Conservation (phyloP, 192 early-diverging fungal genomes). For the Dissophora globulifera region DNA sequence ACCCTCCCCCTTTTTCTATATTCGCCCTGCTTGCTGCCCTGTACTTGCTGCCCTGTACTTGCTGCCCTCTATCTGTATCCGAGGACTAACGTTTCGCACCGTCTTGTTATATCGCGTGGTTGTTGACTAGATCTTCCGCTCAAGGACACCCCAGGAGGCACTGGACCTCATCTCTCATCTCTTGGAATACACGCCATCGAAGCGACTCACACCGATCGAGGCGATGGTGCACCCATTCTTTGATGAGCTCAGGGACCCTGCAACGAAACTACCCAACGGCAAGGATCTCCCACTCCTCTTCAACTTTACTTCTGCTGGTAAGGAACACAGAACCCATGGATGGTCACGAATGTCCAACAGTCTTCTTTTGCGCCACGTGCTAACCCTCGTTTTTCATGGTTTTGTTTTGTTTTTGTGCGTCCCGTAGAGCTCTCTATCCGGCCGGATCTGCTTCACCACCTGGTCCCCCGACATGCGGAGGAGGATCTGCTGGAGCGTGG, state of each 20-base stretch:
- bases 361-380: too few relatives aligned
- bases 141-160: constrained; percentile 84
- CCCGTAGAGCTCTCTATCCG: constrained; percentile 86
- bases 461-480: constrained; percentile 87
- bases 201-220: constrained; percentile 87
- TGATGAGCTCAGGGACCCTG: constrained; percentile 92
- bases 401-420: too few relatives aligned
- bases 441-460: constrained; percentile 76
- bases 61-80: too few relatives aligned
- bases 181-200: constrained; percentile 91
- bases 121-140: constrained; percentile 85
- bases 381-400: too few relatives aligned
- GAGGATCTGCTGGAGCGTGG: constrained; percentile 67
- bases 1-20: too few relatives aligned
- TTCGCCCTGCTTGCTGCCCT: too few relatives aligned
- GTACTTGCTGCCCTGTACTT: too few relatives aligned
- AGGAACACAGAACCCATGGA: too few relatives aligned
- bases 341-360: too few relatives aligned
- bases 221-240: constrained; percentile 97
- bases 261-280: constrained; percentile 85
- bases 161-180: constrained; percentile 87
- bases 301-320: constrained; percentile 86
- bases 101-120: too few relatives aligned
- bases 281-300: constrained; percentile 89
- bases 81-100: too few relatives aligned